Base-by-base conservation (phyloP, 2,329 filamentous ascomycete species). In the Phaeosphaeria sp. region DNA sequence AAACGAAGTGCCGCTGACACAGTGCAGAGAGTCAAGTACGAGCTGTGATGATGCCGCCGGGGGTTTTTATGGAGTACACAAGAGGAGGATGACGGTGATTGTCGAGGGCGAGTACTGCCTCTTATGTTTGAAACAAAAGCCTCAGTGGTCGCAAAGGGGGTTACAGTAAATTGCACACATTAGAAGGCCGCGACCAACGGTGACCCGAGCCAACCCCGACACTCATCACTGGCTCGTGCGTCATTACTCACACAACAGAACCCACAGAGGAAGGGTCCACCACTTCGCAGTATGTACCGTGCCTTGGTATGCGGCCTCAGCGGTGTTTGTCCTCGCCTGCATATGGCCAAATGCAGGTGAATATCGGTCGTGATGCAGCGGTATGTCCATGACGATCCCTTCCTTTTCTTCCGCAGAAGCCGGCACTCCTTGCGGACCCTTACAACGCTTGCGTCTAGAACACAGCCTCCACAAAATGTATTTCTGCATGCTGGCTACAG, bases 1-100 rank as follows among this genome's bases (percentile, higher is more conserved):
- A 25, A 39, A 46, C 24, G 39, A 39, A 36, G 39, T 53, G 51
- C 46, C 30, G 25, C 49, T 53, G 33, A 51, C 47, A 51, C 48
- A 47, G 33, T 27, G n/a, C 27, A 24, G 27, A 24, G 27, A 21
- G 27, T 27, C 17, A 42, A 50, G 36, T 33, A 21, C 17, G n/a
- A 39, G 36, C n/a, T 42, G 13, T 27, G 15, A n/a, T 39, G 48
- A 50, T 50, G 36, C 48, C 36, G 42, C 36, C 36, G 48, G 36
- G 48, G 33, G 17, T 50, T 21, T 39, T 17, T 39, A 17, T 39
- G 36, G 36, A 39, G 36, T 39, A n/a, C n/a, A 17, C 17, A 6
- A 39, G 36, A 39, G 46, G 46, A 48, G 17, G 9, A 20, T 30
- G 11, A 22, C 13, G 20, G 9, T 22, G 20, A 22, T 49, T 49